A percentile compares a stretch with the other conserved stretches of the same genome.
phyloP scores from a whole-genome alignment of 768 basidiomycete genomes.

The Boletus rubescentipes region DNA sequence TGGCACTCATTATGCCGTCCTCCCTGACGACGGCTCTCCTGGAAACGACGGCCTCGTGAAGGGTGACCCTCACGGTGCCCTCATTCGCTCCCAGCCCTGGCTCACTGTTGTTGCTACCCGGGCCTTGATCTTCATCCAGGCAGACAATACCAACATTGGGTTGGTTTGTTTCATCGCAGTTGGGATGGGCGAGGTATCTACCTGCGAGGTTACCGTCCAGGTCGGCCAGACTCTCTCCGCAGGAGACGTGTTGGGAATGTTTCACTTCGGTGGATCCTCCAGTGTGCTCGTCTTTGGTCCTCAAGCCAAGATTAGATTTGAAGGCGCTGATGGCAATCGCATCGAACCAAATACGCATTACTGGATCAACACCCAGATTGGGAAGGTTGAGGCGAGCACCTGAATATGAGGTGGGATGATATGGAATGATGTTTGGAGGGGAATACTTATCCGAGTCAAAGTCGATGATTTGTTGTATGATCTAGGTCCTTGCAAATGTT shows the following conservation, averaged over 20 bases:
- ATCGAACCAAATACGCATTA: not conserved
- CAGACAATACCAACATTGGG: slow-evolving; percentile 52
- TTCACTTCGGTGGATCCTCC: slow-evolving; percentile 63
- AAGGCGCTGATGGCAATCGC: not conserved
- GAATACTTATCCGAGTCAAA: too few relatives aligned
- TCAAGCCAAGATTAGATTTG: not conserved
- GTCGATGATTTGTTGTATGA: too few relatives aligned
- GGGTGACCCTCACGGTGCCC: slow-evolving; percentile 18
- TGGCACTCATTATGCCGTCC: slow-evolving; percentile 10
- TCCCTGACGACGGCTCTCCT: not conserved
- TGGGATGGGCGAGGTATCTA: slow-evolving; percentile 66
- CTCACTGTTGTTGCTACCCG: slow-evolving; percentile 48
- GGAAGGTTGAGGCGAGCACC: too few relatives aligned
- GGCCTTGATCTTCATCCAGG: slow-evolving; percentile 54
- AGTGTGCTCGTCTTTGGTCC: slow-evolving; percentile 34
- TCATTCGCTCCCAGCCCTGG: slow-evolving; percentile 39
- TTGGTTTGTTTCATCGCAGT: slow-evolving; percentile 53
- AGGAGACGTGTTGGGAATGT: slow-evolving; percentile 41
- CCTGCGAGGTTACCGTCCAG: slow-evolving; percentile 12
- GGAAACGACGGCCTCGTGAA: not conserved
- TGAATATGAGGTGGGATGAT: too few relatives aligned
- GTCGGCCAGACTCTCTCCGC: not conserved
- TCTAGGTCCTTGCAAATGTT: too few relatives aligned
- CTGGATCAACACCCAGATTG: too few relatives aligned
- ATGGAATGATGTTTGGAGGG: too few relatives aligned